Evolutionary conservation across 2,329 filamentous ascomycete genomes (phyloP), one percentile per base, ranked within the genome.

Genomic region (Alternaria atra): DNA sequence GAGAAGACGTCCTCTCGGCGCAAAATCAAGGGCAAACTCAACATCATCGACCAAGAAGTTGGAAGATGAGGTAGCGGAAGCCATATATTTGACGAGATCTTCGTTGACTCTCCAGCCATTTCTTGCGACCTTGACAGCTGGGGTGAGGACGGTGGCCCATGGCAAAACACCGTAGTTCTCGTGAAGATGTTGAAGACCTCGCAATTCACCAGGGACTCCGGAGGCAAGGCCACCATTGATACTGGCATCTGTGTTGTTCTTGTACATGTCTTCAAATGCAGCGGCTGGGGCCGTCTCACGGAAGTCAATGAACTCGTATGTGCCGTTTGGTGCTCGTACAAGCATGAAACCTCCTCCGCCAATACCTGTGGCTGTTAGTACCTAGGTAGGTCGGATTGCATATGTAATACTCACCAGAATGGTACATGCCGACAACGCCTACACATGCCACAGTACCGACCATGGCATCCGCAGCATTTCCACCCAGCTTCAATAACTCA

Each of bases 341-440:
- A 97, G 84, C 85, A 93, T 91, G 80, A 98, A 98, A 2, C 94
- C 94, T 40, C 94, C 94, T 6, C 94, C 94, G 20, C 92, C 94
- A 60, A 97, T 90, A 15, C 94, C 94, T 77, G 37, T 25, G 13
- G n/a, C n/a, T 55, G 25, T 71, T 30, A 68, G 52, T 27, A 46
- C 25, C 23, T 27, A 5, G 6, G 13, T 17, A 13, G 3, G 20
- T 30, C 15, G 6, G 2, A 8, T 9, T 1, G 6, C 15, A 27
- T 23, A 15, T 2, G 40, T 35, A 46, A 37, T n/a, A 62, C 68
- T 56, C 69, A 78, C 76, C 77, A 51, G 75, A 77, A 56, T 80
- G 78, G 62, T 83, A 83, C 81, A 84, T 84, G 57, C 81, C 81
- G 34, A 84, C 74, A 0, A 83, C 81, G 1, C 83, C 83, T 6